phyloP scores from a whole-genome alignment of 1,284 basidiomycete genomes.

The Cryptococcus maquisensis region DNA sequence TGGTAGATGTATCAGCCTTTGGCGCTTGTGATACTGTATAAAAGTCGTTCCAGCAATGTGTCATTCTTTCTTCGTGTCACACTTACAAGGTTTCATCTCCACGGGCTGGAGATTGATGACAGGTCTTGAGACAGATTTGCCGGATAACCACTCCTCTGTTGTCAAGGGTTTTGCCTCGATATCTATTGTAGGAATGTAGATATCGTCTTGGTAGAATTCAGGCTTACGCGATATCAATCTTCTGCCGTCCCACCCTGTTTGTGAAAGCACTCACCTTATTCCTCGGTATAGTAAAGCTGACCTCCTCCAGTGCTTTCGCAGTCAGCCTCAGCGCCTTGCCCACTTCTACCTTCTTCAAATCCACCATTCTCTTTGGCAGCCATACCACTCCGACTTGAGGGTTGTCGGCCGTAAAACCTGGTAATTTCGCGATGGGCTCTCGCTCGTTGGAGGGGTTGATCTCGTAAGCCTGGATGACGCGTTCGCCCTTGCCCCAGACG shows the following conservation, averaged over 20 bases:
- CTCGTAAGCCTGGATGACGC: conserved; percentile 49
- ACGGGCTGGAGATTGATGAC: conserved; percentile 38
- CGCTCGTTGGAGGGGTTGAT: conserved; percentile 30
- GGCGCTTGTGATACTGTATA: conserved; percentile 40
- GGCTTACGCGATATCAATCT: conserved; percentile 12
- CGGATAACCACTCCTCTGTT: conserved; percentile 40
- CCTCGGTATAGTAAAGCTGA: conserved; percentile 50
- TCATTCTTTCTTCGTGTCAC: background rate
- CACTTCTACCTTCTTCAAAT: conserved; percentile 51
- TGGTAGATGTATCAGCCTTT: conserved; percentile 19
- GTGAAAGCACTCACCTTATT: conserved; percentile 36
- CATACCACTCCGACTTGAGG: conserved; percentile 50
- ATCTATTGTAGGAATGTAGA: conserved; percentile 48
- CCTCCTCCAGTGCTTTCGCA: conserved; percentile 45
- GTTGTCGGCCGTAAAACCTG: conserved; percentile 39
- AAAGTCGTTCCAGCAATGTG: background rate
- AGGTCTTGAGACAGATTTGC: conserved; percentile 15
- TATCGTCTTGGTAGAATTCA: conserved; percentile 54
- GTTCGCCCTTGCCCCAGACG: conserved; percentile 52
- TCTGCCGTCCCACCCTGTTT: background rate
- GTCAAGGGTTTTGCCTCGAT: conserved; percentile 22
- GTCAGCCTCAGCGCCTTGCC: conserved; percentile 45
- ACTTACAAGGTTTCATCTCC: conserved; percentile 46
- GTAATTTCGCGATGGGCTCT: conserved; percentile 42
- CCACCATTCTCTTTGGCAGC: conserved; percentile 45